Evolutionary conservation across 2,329 filamentous ascomycete species (phyloP), one percentile per base, ranked within the genome.

Genomic region (Colletotrichum tabaci): DNA sequence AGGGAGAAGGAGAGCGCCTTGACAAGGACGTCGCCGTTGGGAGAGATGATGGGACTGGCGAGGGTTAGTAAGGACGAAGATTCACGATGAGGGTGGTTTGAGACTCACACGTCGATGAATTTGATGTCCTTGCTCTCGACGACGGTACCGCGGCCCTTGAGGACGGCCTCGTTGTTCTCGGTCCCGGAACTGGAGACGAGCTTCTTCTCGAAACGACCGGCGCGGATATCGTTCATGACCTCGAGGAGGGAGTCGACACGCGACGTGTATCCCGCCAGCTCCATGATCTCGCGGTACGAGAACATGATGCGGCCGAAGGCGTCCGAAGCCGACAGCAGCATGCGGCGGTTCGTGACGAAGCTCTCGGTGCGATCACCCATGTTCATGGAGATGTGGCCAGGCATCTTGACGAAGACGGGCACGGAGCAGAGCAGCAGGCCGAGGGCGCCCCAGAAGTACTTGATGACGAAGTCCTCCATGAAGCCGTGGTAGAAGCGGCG

Each of bases 391-490:
- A 88, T 79, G 74, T 91, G 87, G 1, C 93, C 93, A 0, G 95
- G 95, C 21, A 98, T 88, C 82, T 96, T 96, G 86, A 99, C 93
- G 81, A 99, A 99, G 2, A 98, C 96, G 0, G 96, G 96, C 0
- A 98, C 91, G 81, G 94, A 97, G 86, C 96, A 99, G 12, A 99
- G 90, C 74, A 98, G 82, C 74, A 99, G 87, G 1, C 96, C 96
- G 53, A 99, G 82, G 2, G 96, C 96, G 50, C 96, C 96, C 96
- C 96, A 99, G 83, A 98, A 96, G 81, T 99, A 99, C 82, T 99
- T 99, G 83, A 99, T 98, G 69, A 98, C 94, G 82, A 98, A 99
- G 81, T 99, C 96, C 81, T 99, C 96, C 96, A 98, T 98, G 78
- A 99, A 92, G n/a, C 95, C 96, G 80, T 99, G 96, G 81, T 98